A percentile compares a stretch with the other conserved stretches of the same genome.
phyloP scores from a whole-genome alignment of 208 protist species.

The Leishmania aethiopica region DNA sequence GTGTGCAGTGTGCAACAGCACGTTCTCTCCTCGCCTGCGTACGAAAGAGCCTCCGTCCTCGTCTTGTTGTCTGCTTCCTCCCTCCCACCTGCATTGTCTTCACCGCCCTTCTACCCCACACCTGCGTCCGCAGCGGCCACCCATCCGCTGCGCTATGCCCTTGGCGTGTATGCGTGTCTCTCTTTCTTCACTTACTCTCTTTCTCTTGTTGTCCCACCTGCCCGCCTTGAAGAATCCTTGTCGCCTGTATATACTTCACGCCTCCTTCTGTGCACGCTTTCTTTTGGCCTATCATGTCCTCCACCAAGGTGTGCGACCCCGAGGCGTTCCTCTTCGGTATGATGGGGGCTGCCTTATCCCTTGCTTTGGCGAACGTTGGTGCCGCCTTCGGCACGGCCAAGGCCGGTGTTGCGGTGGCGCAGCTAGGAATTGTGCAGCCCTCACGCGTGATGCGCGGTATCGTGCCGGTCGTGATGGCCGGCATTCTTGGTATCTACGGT shows the following conservation, averaged over 20 bases:
- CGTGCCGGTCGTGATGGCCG: conserved; percentile 93
- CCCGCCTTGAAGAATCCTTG: not conserved
- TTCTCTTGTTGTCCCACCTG: not conserved
- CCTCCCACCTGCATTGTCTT: too few relatives aligned
- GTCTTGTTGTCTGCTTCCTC: not conserved
- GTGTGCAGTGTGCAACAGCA: too few relatives aligned
- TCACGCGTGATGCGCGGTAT: conserved; percentile 95
- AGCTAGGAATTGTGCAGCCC: conserved; percentile 96
- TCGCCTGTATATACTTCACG: not conserved
- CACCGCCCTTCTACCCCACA: not conserved
- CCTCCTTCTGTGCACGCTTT: not conserved
- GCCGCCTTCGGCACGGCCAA: conserved; percentile 99
- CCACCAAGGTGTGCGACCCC: conserved; percentile 47
- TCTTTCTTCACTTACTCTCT: not conserved
- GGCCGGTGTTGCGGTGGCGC: conserved; percentile 95
- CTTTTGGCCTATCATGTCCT: conserved; percentile 1
- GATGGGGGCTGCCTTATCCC: conserved; percentile 91
- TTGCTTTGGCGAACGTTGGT: conserved; percentile 94
- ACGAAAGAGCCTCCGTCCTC: too few relatives aligned
- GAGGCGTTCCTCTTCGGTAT: conserved; percentile 94
- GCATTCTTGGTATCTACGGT: conserved; percentile 93
- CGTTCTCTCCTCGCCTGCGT: not conserved
- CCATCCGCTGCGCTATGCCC: not conserved
- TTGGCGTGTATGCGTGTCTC: not conserved
- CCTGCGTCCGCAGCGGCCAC: not conserved